phyloP scores from a whole-genome alignment of 768 basidiomycete genomes.

The Auricularia sp. region DNA sequence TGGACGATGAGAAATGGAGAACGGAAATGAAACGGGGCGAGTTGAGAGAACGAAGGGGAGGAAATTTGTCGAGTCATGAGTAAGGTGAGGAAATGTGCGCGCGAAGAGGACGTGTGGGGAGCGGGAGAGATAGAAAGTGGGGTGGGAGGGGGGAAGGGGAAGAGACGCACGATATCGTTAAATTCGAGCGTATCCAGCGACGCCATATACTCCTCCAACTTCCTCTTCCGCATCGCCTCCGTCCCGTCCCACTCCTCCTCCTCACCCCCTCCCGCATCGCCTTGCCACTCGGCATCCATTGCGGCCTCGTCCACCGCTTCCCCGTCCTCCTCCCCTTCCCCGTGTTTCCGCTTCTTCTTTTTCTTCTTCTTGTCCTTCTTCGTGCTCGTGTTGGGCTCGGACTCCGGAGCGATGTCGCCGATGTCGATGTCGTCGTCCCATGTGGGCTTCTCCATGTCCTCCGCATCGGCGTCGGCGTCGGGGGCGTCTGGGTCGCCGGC shows the following conservation, averaged over 20 bases:
- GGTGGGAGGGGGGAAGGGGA: not conserved
- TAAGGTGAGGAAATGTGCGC: too few relatives aligned
- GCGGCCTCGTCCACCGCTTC: constrained; percentile 21
- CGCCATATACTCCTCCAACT: constrained; percentile 82
- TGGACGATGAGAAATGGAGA: too few relatives aligned
- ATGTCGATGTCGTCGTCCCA: constrained; percentile 92
- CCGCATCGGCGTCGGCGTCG: constrained; percentile 18
- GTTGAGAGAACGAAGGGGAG: too few relatives aligned
- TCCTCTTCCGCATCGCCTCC: constrained; percentile 81
- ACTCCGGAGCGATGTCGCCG: constrained; percentile 42
- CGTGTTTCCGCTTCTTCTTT: constrained; percentile 32
- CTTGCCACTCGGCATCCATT: constrained; percentile 41
- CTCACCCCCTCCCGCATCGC: constrained; percentile 44
- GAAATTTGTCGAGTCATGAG: too few relatives aligned
- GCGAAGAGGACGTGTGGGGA: too few relatives aligned
- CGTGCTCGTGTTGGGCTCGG: constrained; percentile 12
- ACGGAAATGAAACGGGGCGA: too few relatives aligned
- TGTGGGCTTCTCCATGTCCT: constrained; percentile 56
- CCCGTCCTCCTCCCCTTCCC: constrained; percentile 33
- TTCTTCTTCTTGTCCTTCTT: constrained; percentile 48
- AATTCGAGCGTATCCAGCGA: constrained; percentile 87
- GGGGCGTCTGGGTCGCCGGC: constrained; percentile 34
- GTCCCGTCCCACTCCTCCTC: constrained; percentile 73
- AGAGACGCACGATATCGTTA: constrained; percentile 75
- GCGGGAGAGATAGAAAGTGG: too few relatives aligned